Evolutionary conservation across 192 early-diverging fungal genomes (phyloP), one percentile per base, ranked within the genome.

Genomic region (Gigaspora rosea): DNA sequence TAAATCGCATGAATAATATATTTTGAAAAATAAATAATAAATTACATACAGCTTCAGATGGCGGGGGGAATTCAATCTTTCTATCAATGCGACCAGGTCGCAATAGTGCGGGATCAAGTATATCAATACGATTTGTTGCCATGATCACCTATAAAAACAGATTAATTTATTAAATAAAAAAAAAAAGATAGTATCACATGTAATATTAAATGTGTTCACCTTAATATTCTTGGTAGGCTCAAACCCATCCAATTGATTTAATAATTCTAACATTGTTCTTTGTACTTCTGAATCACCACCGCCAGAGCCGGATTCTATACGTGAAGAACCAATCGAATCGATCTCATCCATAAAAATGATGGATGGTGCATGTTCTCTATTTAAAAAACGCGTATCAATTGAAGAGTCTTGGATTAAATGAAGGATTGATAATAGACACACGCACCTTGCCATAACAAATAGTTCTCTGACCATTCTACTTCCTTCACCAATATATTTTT

Each of bases 261-360:
- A 83, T 76, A 95, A 85, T 82, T 95, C 94, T 66, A 95, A 82
- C 94, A 95, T 95, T 8, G 94, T 95, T 71, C 94, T 88, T 79
- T 95, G 94, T 35, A 95, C 94, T 86, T 95, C 94, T 64, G 92
- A 94, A 79, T 95, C 94, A 49, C 94, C 93, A 48, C 92, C 89
- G 18, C 90, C 88, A 20, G 88, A 88, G 54, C 92, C 91, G 33
- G 87, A 87, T 59, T 94, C 93, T 47, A 92, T 91, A 75, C 94
- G 91, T 36, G 93, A 92, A 35, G 93, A 94, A 71, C 94, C 94
- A 81, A 95, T 95, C 5, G 92, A 94, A 80, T 95, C 94, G 67
- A 95, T 94, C 82, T 95, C 94, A 81, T 95, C 94, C 93, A 95
- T 94, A 70, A 95, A 95, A 76, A 95, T 95, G 78, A 95, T 95